A percentile compares a stretch with the other conserved stretches of the same genome.
Conservation (phyloP, 805 yeast genomes). For the Soucietia sequanensis region DNA sequence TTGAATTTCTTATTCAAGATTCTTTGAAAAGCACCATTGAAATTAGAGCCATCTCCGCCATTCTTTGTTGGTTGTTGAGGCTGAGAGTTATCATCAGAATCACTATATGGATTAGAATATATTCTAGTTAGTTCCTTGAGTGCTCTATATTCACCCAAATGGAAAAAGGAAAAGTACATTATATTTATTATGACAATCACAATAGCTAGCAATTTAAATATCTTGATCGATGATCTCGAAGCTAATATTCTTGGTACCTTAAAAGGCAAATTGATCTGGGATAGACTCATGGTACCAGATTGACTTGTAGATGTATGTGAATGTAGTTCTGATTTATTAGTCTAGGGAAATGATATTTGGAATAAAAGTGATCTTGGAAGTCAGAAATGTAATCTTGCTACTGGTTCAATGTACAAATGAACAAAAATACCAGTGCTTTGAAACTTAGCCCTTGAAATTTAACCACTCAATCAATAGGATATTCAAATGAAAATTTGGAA, state of each 20-base stretch:
- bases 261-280: slow-evolving; percentile 6
- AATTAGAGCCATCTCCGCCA: neutral
- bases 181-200: slow-evolving; percentile 1
- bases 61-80: slow-evolving; percentile 3
- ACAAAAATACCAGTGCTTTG: no score
- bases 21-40: no score
- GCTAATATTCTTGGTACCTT: neutral
- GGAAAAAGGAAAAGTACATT: slow-evolving; percentile 1
- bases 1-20: slow-evolving; percentile 9
- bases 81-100: neutral
- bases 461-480: no score
- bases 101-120: slow-evolving; percentile 1
- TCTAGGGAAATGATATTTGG: no score
- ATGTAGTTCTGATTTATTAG: no score
- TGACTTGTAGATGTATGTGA: no score
- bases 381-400: no score
- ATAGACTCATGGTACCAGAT: slow-evolving; percentile 4
- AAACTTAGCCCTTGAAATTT: no score
- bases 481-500: no score
- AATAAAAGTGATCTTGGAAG: no score
- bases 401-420: no score
- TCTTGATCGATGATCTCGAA: slow-evolving; percentile 1
- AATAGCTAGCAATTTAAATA: neutral
- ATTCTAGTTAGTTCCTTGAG: slow-evolving; percentile 3
- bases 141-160: slow-evolving; percentile 1